A percentile compares a stretch with the other conserved stretches of the same genome.
These are phyloP conservation scores for Rhynchospora tenuis DNA, from an alignment of 176 grass and related monocot species.

Conservation along the genomic window DNA sequence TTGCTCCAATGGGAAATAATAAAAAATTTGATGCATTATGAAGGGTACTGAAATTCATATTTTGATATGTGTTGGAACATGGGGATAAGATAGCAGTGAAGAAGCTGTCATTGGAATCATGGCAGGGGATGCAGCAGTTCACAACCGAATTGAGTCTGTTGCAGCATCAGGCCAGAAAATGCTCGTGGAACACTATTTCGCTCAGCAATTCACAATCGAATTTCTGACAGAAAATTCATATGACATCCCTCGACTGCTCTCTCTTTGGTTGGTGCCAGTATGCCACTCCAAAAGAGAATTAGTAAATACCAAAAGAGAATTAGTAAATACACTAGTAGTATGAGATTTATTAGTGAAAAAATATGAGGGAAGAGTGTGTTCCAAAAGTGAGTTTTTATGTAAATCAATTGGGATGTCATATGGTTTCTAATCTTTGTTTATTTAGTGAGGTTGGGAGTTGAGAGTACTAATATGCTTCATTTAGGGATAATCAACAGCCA, in stretches of 20 bases:
- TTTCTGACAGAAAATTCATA: no score
- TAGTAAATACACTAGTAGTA: not conserved
- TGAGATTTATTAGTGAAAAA: no score
- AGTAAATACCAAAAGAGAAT: not conserved
- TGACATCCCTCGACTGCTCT: constrained; percentile 72
- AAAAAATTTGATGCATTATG: not conserved
- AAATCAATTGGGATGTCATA: not conserved
- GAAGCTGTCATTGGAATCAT: constrained; percentile 64
- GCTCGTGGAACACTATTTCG: constrained; percentile 85
- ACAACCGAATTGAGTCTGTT: constrained; percentile 70
- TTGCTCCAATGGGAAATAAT: not conserved
- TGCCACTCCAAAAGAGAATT: not conserved
- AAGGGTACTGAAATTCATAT: not conserved
- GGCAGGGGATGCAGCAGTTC: constrained; percentile 69
- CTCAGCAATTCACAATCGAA: no score
- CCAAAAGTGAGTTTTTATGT: no score
- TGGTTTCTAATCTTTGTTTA: not conserved
- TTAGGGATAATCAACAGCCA: no score
- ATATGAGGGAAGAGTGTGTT: no score
- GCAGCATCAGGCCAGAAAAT: constrained; percentile 58
- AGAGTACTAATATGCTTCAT: no score
- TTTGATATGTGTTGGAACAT: constrained; percentile 33
- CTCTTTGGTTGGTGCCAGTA: constrained; percentile 44
- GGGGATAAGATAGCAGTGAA: constrained; percentile 77
- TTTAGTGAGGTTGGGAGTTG: no score